Conservation (phyloP, 2,329 filamentous ascomycete species). For the Sporothrix luriei region DNA sequence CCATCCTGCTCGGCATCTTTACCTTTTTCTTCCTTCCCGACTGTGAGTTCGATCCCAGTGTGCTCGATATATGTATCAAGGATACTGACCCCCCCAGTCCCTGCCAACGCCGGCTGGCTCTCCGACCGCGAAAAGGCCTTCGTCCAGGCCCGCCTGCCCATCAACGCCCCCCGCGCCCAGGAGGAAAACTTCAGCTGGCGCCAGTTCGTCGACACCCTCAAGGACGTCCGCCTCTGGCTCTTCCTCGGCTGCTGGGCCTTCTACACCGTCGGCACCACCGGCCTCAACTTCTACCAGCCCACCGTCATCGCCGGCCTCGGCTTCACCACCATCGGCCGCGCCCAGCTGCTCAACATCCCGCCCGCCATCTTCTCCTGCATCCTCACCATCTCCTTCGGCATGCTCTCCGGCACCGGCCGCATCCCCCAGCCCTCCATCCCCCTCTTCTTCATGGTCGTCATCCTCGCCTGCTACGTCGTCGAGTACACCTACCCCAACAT, state of each 20-base stretch:
- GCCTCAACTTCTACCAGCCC: constrained; percentile 48
- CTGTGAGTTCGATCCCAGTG: no score
- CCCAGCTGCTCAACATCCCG: constrained; percentile 51
- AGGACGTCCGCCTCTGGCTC: constrained; percentile 49
- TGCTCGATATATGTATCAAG: no score
- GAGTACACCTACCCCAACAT: constrained; percentile 31
- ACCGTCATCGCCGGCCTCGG: constrained; percentile 44
- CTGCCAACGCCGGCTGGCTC: constrained; percentile 50
- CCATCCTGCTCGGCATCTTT: constrained; percentile 50
- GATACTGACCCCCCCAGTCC: constrained; percentile 42
- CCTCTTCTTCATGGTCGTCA: constrained; percentile 28
- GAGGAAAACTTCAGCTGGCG: constrained; percentile 47
- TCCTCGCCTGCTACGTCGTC: constrained; percentile 30
- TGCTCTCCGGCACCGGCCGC: constrained; percentile 23
- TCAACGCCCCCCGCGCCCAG: constrained; percentile 47
- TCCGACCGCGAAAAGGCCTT: constrained; percentile 52
- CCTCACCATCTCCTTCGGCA: constrained; percentile 25
- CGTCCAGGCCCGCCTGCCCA: constrained; percentile 41
- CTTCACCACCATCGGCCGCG: constrained; percentile 45
- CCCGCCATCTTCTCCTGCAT: constrained; percentile 30
- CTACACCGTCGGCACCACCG: constrained; percentile 51
- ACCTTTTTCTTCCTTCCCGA: constrained; percentile 59
- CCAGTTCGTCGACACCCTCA: constrained; percentile 46
- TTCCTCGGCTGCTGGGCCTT: constrained; percentile 52
- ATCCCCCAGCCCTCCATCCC: constrained; percentile 28